Evolutionary conservation across 495 filamentous ascomycete genomes (phyloP).

Genomic region (Penicillium pulvis): DNA sequence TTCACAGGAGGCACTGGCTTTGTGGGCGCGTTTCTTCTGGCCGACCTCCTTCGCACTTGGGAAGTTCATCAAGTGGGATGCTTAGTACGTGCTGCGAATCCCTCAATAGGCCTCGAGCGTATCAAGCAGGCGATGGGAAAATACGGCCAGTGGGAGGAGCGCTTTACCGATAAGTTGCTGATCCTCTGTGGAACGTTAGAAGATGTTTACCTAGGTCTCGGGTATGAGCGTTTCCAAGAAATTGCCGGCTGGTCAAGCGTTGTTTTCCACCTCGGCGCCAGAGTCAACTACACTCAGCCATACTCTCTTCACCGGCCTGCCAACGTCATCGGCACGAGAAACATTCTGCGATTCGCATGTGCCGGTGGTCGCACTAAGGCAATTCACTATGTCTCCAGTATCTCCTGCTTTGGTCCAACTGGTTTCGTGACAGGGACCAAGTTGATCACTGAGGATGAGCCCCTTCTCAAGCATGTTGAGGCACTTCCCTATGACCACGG

Average conservation of each 20-base stretch:
- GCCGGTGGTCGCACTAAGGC: constrained; percentile 13
- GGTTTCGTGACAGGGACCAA: constrained; percentile 8
- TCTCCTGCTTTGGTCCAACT: constrained; percentile 23
- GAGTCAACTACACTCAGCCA: constrained; percentile 24
- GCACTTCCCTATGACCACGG: too few species aligned
- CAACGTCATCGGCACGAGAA: constrained; percentile 14
- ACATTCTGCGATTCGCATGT: constrained; percentile 5
- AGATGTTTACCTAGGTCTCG: too few species aligned
- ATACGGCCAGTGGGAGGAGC: too few species aligned
- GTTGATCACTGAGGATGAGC: too few species aligned
- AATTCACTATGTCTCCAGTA: constrained; percentile 21
- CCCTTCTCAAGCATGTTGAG: too few species aligned
- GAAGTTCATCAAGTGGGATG: too few species aligned
- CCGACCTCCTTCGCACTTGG: too few species aligned
- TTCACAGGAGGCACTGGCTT: constrained; percentile 79
- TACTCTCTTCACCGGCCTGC: constrained; percentile 21
- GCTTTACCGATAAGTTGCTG: too few species aligned
- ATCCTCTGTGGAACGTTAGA: too few species aligned
- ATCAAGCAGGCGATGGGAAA: too few species aligned
- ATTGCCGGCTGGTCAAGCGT: constrained; percentile 25
- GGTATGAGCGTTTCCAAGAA: background rate
- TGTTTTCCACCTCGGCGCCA: constrained; percentile 23
- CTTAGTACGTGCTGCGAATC: too few species aligned
- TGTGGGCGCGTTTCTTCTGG: constrained; percentile 50
- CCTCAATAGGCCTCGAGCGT: too few species aligned